phyloP scores from a whole-genome alignment of 495 filamentous ascomycete genomes.

The Daldinia caldariorum region DNA sequence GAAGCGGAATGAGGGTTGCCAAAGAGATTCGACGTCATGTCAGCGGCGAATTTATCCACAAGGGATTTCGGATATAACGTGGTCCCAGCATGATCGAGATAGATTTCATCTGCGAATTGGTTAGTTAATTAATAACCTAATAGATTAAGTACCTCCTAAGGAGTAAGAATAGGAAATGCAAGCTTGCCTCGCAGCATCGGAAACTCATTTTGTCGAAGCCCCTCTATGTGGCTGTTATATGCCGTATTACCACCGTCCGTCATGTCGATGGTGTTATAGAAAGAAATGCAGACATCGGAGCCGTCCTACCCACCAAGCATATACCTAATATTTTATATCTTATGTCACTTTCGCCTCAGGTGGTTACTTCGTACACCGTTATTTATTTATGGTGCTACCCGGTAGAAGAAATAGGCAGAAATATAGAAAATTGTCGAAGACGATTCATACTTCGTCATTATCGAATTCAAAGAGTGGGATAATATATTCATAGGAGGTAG shows the following conservation, averaged over 20 bases:
- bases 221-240: slow-evolving; percentile 76
- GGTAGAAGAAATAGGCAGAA: slow-evolving; percentile 1
- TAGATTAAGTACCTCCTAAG: not conserved
- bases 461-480: slow-evolving; percentile 34
- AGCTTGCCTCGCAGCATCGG: slow-evolving; percentile 82
- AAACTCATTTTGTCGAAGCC: slow-evolving; percentile 76
- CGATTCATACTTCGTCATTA: slow-evolving; percentile 21
- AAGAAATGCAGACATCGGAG: slow-evolving; percentile 30
- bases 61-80: slow-evolving; percentile 83
- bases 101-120: slow-evolving; percentile 71
- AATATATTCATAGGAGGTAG: not conserved
- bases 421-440: not conserved
- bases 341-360: too few species aligned
- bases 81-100: slow-evolving; percentile 94
- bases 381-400: not conserved
- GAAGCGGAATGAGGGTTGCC: slow-evolving; percentile 95
- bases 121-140: slow-evolving; percentile 19
- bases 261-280: slow-evolving; percentile 40
- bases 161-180: not conserved
- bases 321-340: too few species aligned
- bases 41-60: slow-evolving; percentile 76
- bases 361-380: not conserved
- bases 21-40: slow-evolving; percentile 81
- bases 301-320: slow-evolving; percentile 29
- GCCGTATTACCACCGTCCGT: slow-evolving; percentile 41